Base-by-base conservation (phyloP, 352 stramenopile species). In the Globisporangium sylvaticum region DNA sequence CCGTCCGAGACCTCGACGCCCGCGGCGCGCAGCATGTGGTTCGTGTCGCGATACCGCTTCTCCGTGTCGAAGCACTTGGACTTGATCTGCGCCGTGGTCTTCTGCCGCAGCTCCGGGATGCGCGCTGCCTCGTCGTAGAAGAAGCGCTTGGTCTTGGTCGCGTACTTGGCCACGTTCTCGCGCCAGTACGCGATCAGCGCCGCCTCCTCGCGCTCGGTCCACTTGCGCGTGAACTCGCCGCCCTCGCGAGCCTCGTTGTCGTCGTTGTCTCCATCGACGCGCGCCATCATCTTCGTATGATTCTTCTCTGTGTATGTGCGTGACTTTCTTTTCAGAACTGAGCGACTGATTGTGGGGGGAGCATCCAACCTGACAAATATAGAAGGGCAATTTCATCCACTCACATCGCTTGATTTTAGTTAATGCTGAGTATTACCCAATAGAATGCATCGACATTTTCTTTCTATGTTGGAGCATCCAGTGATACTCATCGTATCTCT, bases 11-110 rank as follows among this genome's bases (percentile, higher is more conserved):
- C 48, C 14, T 31, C 62, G 5, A 67, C 29, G 20, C 62, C 34
- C 15, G 62, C 54, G 10, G 61, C 31, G 53, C 54, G 44, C 24
- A 71, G 25, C 60, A 59, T 50, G 27, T 64, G 42, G 14, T 52
- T 58, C 14, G 34, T 68, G 29, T 71, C 53, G 12, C 42, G 53
- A 31, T 71, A 71, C n/a, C 66, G 66, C 53, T 68, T 67, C 66
- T 71, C 66, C 14, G 60, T 64, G 44, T 71, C 66, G 42, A 59
- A 68, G 61, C 60, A 71, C 54, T 71, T 71, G 52, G 66, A 71
- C 37, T 68, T 64, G 60, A 71, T 68, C 61, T 71, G 66, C 31
- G 29, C 44, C 8, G 48, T 18, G 9, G 42, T 64, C 61, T 71
- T 71, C 61, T 54, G 46, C n/a, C 34, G 42, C 60, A 71, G 61